Conservation (phyloP, 495 filamentous ascomycete species). For the Aspergillus saccharolyticus region DNA sequence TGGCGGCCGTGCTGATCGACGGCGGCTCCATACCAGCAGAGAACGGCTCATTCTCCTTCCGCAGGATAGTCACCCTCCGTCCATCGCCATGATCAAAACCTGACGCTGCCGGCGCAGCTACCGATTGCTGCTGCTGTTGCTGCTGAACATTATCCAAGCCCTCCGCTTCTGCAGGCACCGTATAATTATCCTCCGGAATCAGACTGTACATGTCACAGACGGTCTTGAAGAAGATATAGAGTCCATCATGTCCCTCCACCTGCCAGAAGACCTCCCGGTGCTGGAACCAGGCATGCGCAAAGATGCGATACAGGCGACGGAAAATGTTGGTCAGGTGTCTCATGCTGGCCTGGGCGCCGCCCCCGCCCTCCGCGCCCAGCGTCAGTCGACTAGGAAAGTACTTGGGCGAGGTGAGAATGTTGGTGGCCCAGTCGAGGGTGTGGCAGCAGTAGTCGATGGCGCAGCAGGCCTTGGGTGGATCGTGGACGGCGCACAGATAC, state of each 20-base stretch:
- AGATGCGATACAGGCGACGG: slow-evolving; percentile 88
- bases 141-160: slow-evolving; percentile 53
- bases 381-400: slow-evolving; percentile 87
- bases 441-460: slow-evolving; percentile 99
- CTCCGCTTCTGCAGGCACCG: slow-evolving; percentile 88
- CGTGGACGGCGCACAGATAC: slow-evolving; percentile 96
- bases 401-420: slow-evolving; percentile 82
- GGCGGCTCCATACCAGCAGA: slow-evolving; percentile 27
- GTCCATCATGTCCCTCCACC: slow-evolving; percentile 78
- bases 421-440: slow-evolving; percentile 93
- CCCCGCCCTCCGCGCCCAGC: slow-evolving; percentile 58
- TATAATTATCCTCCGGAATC: slow-evolving; percentile 90
- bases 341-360: slow-evolving; percentile 55
- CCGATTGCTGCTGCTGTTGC: slow-evolving; percentile 36
- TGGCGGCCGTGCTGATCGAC: slow-evolving; percentile 53
- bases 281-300: slow-evolving; percentile 98
- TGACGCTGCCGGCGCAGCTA: neutral
- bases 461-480: slow-evolving; percentile 89
- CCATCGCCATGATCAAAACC: slow-evolving; percentile 26
- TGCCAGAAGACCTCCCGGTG: slow-evolving; percentile 94
- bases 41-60: slow-evolving; percentile 31
- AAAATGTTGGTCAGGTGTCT: slow-evolving; percentile 93
- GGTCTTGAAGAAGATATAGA: slow-evolving; percentile 95
- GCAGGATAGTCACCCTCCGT: slow-evolving; percentile 44
- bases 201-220: slow-evolving; percentile 88